Conservation (phyloP, 2,329 filamentous ascomycete species). For the Talaromyces sp. region DNA sequence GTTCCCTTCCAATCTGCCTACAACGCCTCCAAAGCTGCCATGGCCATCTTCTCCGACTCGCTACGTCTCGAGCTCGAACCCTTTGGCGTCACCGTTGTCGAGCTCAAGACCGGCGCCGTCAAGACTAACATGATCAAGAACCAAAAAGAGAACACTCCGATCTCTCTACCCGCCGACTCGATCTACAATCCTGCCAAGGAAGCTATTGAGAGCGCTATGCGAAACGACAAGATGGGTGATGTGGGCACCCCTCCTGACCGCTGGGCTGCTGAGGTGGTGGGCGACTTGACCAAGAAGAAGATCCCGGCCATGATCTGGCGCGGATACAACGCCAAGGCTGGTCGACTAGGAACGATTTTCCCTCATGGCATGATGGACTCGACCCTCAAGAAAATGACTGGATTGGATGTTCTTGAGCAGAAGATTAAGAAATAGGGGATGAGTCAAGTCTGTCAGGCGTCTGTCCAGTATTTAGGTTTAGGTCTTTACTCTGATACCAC, state of each 20-base stretch:
- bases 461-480: not conserved
- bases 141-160: conserved; percentile 1
- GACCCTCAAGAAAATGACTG: conserved; percentile 12
- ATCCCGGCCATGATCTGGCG: conserved; percentile 12
- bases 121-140: conserved; percentile 12
- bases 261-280: conserved; percentile 10
- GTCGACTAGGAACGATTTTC: conserved; percentile 11
- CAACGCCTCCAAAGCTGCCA: conserved; percentile 14
- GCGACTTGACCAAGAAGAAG: conserved; percentile 12
- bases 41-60: conserved; percentile 10
- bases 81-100: conserved; percentile 7
- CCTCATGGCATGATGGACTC: conserved; percentile 13
- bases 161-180: conserved; percentile 1
- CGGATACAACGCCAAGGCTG: conserved; percentile 5
- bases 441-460: not conserved
- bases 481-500: not conserved
- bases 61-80: conserved; percentile 12
- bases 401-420: conserved; percentile 11
- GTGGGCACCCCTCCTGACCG: conserved; percentile 7
- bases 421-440: conserved; percentile 1
- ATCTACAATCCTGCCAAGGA: conserved; percentile 9
- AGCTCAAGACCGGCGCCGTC: conserved; percentile 13
- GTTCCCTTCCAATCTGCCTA: conserved; percentile 10
- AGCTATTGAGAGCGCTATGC: conserved; percentile 8
- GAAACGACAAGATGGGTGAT: conserved; percentile 5